Base-by-base conservation (phyloP, 2,329 filamentous ascomycete genomes). In the Whalleya microplaca region DNA sequence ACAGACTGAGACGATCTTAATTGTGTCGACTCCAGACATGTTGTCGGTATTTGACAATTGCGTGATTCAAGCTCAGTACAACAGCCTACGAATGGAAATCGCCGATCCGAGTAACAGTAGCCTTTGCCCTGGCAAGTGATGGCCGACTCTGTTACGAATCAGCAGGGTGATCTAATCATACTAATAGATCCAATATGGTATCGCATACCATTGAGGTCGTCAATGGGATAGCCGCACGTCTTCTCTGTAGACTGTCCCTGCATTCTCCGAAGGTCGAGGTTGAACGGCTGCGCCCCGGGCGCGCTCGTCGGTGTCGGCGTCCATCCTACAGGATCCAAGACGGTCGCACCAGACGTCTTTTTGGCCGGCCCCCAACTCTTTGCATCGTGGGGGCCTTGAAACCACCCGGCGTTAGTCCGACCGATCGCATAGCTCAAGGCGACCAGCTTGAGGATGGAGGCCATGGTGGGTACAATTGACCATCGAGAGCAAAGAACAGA, bases 361-460 rank as follows among this genome's bases (percentile, higher is more conserved):
- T 51, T 69, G 47, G 64, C 65, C 62, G 66, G 66, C 55, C 63
- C 60, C 69, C 69, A 70, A 64, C 61, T 63, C 58, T 55, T 61
- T 52, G 62, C 57, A 60, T 62, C 19, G 53, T 48, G 43, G 44
- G 52, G 56, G 44, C 55, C 44, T 21, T 47, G 54, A 32, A 64
- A 60, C 56, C 66, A 61, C 49, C 63, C 62, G 40, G 66, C 69
- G 58, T 68, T 52, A 42, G 63, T 64, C 52, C 46, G 53, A 44
- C 59, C 63, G 59, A 68, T 60, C 57, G 62, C 66, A 57, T 60
- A 68, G 61, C 64, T 65, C 63, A 70, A 62, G 54, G 64, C 57
- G 48, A 64, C 64, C 66, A 69, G 64, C 62, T 65, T 68, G 59
- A 66, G 64, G 57, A 60, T 61, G 61, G 64, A 64, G 61, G 63